Conservation (phyloP, 345 rosid species). For the Syzygium grande region DNA sequence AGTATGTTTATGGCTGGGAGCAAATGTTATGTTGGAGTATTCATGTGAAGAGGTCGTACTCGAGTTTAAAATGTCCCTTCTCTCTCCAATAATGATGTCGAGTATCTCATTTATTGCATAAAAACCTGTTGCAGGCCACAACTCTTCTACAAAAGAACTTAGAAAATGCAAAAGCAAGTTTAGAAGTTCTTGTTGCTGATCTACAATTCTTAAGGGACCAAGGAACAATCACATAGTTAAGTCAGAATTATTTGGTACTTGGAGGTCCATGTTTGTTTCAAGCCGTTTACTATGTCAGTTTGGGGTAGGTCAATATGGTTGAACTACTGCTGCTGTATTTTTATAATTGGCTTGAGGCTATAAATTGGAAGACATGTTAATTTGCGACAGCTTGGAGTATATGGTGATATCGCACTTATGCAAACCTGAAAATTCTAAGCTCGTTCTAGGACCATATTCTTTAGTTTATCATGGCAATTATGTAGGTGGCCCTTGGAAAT, state of each 20-base stretch:
- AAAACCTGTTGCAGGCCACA: conserved; percentile 49
- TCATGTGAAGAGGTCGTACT: conserved; percentile 74
- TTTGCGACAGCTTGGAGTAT: no score
- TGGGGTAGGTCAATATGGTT: not conserved
- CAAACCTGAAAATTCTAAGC: no score
- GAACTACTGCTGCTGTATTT: no score
- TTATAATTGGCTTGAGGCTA: no score
- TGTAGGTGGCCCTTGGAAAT: not conserved
- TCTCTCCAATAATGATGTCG: not conserved
- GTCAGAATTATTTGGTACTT: not conserved
- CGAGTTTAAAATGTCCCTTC: not conserved
- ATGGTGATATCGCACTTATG: no score
- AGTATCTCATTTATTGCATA: not conserved
- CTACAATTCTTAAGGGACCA: conserved; percentile 92
- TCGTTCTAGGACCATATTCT: not conserved
- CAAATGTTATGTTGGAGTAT: conserved; percentile 98
- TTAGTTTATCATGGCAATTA: not conserved
- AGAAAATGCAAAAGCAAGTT: conserved; percentile 90
- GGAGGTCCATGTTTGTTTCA: not conserved
- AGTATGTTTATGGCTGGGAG: conserved; percentile 97
- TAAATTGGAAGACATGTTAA: no score
- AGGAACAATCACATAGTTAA: conserved; percentile 94
- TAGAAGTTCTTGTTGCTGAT: conserved; percentile 88
- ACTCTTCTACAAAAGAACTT: conserved; percentile 72
- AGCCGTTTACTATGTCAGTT: not conserved